phyloP scores from a whole-genome alignment of 192 early-diverging fungal species.

The Thamnidium elegans region DNA sequence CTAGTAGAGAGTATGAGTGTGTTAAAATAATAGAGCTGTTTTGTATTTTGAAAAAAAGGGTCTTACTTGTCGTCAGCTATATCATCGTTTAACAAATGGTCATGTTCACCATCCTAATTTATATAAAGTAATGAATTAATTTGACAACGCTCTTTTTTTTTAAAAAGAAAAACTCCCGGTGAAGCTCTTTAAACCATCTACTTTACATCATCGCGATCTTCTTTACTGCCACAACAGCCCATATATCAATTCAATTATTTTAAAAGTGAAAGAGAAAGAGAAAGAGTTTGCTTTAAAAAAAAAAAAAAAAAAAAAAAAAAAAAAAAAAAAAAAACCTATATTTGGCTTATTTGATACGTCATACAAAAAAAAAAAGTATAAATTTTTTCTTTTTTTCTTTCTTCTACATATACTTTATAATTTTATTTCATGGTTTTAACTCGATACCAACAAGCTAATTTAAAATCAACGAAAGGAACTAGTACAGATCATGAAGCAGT shows the following conservation, averaged over 20 bases:
- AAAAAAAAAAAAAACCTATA: neutral
- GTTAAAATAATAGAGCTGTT: neutral
- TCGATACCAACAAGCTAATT: slow-evolving; percentile 21
- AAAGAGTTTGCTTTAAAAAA: neutral
- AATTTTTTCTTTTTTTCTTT: too few species aligned
- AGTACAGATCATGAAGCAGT: neutral
- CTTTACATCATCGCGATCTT: slow-evolving; percentile 17
- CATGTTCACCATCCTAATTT: slow-evolving; percentile 6
- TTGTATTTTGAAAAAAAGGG: neutral
- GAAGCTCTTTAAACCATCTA: neutral
- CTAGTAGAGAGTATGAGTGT: neutral
- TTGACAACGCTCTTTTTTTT: neutral
- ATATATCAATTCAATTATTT: neutral
- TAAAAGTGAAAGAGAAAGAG: neutral
- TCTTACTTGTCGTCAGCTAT: slow-evolving; percentile 17
- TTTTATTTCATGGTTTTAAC: slow-evolving; percentile 18
- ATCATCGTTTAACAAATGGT: slow-evolving; percentile 10
- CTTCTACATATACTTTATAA: neutral
- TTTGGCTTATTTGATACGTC: too few species aligned
- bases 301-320: neutral
- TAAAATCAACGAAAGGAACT: neutral
- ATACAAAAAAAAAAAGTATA: too few species aligned
- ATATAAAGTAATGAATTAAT: neutral
- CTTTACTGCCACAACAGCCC: slow-evolving; percentile 26
- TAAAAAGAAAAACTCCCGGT: neutral